phyloP scores from a whole-genome alignment of 129 eudicot genomes.

The Flaveria bidentis region DNA sequence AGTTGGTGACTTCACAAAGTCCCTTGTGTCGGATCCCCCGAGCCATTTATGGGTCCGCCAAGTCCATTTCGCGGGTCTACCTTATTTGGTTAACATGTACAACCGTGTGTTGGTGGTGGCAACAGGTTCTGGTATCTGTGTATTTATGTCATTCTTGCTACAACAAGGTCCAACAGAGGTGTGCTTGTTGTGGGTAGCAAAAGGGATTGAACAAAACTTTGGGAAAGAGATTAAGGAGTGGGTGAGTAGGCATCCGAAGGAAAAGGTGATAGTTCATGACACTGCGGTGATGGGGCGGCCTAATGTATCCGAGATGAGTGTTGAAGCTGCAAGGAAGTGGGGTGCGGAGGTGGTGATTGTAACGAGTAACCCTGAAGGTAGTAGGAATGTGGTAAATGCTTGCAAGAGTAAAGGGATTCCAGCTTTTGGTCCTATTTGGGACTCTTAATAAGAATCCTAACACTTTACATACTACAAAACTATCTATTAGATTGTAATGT shows the following conservation, averaged over 20 bases:
- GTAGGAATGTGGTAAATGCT: conserved; percentile 70
- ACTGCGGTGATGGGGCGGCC: conserved; percentile 74
- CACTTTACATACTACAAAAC: background rate
- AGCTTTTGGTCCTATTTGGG: conserved; percentile 85
- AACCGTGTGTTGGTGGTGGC: conserved; percentile 65
- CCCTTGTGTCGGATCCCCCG: conserved; percentile 62
- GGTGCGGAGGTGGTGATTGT: conserved; percentile 77
- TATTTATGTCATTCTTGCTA: conserved; percentile 61
- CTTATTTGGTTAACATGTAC: conserved; percentile 74
- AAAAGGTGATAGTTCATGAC: conserved; percentile 69
- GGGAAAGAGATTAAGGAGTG: conserved; percentile 62
- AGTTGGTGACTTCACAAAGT: conserved; percentile 74
- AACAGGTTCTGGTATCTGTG: conserved; percentile 78
- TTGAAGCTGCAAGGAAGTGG: conserved; percentile 53
- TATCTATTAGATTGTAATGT: too few species aligned
- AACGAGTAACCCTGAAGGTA: conserved; percentile 74
- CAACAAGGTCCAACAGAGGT: conserved; percentile 61
- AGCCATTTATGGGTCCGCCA: conserved; percentile 71
- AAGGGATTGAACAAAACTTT: conserved; percentile 67
- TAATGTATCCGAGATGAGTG: conserved; percentile 64
- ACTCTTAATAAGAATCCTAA: conserved; percentile 36
- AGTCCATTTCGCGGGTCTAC: conserved; percentile 73
- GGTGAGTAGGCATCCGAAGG: conserved; percentile 59
- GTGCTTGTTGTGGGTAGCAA: conserved; percentile 69
- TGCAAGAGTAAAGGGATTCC: conserved; percentile 68